Conservation (phyloP, 768 basidiomycete species). For the Panaeolus cyanescens region DNA sequence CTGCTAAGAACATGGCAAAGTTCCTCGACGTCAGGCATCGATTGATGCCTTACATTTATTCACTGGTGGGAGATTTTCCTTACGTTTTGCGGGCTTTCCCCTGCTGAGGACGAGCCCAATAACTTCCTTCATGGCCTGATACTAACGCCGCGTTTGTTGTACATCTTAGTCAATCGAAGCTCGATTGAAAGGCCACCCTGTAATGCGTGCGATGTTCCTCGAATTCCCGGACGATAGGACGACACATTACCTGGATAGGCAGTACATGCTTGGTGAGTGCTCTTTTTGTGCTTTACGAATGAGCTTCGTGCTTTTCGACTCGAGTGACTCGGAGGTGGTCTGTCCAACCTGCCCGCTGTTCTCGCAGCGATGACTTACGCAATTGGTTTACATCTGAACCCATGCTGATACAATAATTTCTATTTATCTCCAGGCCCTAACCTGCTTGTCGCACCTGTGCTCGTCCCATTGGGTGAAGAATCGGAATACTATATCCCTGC, state of each 20-base stretch:
- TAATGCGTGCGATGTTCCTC: constrained; percentile 68
- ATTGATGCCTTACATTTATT: constrained; percentile 74
- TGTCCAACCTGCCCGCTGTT: not conserved
- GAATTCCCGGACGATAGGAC: constrained; percentile 63
- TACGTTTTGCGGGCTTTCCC: not conserved
- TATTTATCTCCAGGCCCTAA: constrained; percentile 42
- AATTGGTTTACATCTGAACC: too few relatives aligned
- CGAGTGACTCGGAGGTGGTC: not conserved
- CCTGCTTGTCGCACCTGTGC: constrained; percentile 64
- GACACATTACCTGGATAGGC: constrained; percentile 60
- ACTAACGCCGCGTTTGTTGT: constrained; percentile 1
- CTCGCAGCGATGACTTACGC: not conserved
- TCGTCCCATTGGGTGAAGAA: constrained; percentile 54
- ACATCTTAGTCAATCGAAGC: constrained; percentile 51
- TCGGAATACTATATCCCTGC: constrained; percentile 62
- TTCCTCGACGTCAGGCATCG: constrained; percentile 67
- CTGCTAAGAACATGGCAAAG: constrained; percentile 61
- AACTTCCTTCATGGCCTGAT: not conserved
- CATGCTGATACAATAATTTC: not conserved
- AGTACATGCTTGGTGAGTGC: constrained; percentile 49
- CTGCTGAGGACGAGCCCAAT: constrained; percentile 11
- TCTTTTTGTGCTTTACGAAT: not conserved
- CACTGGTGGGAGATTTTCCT: constrained; percentile 38
- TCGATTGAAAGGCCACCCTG: constrained; percentile 51
- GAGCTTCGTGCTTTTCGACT: not conserved